phyloP scores from a whole-genome alignment of 345 rosid species.

The Physaria fendleri region DNA sequence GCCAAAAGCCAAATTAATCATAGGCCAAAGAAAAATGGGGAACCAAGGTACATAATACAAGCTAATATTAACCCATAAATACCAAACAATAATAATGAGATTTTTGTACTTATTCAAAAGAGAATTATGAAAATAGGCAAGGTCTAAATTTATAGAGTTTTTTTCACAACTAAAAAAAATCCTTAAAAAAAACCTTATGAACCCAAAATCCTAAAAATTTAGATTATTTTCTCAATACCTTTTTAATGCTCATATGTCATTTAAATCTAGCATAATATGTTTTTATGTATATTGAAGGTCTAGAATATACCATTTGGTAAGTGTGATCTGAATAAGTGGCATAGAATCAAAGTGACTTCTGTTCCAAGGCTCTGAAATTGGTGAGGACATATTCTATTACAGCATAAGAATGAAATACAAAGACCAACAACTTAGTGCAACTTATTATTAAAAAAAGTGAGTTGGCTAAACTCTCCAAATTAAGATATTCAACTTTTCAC shows the following conservation, averaged over 20 bases:
- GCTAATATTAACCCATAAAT: not conserved
- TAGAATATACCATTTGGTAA: not conserved
- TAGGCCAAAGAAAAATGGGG: not conserved
- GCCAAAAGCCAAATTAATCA: not conserved
- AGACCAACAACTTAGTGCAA: not conserved
- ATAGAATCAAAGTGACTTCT: slow-evolving; percentile 5
- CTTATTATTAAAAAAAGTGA: no score
- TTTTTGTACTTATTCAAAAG: not conserved
- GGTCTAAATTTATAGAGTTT: not conserved
- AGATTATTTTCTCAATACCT: not conserved
- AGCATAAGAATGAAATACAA: not conserved
- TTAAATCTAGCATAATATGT: not conserved
- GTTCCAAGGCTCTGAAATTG: slow-evolving; percentile 7
- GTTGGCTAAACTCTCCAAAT: slow-evolving; percentile 1
- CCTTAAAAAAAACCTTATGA: not conserved
- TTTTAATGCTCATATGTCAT: not conserved
- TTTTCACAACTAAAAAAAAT: not conserved
- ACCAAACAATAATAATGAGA: not conserved
- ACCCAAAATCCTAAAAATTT: not conserved
- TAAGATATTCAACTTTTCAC: not conserved
- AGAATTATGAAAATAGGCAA: not conserved
- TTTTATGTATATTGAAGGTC: not conserved
- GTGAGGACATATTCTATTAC: not conserved
- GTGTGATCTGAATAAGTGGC: slow-evolving; percentile 6
- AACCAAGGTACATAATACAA: not conserved